Conservation (phyloP, 306 rosid species). For the Cotoneaster glaucophyllus region DNA sequence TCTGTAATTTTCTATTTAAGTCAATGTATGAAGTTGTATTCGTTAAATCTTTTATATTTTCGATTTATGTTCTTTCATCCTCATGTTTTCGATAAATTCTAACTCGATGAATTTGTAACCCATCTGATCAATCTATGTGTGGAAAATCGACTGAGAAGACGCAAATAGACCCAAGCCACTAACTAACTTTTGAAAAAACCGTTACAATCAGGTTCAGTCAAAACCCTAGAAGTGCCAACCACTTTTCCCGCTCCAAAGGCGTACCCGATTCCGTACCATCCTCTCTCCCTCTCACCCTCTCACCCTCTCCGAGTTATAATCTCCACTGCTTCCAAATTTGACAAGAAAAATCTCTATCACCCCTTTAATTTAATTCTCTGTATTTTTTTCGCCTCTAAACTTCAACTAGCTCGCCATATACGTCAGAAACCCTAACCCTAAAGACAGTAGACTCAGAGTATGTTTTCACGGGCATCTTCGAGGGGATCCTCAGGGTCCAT, state of each 20-base stretch:
- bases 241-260: constrained; percentile 22
- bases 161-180: background rate
- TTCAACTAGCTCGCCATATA: background rate
- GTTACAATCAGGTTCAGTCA: constrained; percentile 35
- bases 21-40: no score
- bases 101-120: background rate
- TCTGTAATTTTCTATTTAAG: no score
- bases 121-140: background rate
- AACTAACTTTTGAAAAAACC: constrained; percentile 27
- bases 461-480: constrained; percentile 45
- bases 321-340: background rate
- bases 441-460: constrained; percentile 18
- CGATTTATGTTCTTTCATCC: no score
- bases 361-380: background rate
- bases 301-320: background rate
- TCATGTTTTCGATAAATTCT: no score
- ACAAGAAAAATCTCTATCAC: background rate
- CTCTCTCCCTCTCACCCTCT: background rate
- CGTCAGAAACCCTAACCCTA: background rate
- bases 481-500: constrained; percentile 19
- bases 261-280: background rate
- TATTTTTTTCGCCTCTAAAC: background rate
- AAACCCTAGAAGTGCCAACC: constrained; percentile 12
- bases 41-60: no score
- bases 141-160: background rate